These are phyloP conservation scores for Neospermospora avenae DNA, from an alignment of 2,329 filamentous ascomycete species.

Conservation along the genomic window DNA sequence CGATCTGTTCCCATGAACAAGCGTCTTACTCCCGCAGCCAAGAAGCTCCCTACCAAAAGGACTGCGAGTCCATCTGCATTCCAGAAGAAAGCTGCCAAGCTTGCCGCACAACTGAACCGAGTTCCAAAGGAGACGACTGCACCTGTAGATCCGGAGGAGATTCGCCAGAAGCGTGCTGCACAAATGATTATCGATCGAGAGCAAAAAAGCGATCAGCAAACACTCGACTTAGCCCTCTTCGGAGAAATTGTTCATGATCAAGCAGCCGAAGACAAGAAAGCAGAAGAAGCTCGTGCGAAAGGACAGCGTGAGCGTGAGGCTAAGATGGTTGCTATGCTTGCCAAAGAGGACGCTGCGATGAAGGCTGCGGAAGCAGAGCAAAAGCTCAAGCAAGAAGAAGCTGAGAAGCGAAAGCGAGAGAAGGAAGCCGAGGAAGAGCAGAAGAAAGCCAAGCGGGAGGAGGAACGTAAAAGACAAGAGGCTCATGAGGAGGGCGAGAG, in stretches of 20 bases:
- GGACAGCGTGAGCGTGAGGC: slow-evolving; percentile 4
- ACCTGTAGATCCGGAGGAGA: not conserved
- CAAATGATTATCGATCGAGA: slow-evolving; percentile 20
- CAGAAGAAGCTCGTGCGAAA: slow-evolving; percentile 6
- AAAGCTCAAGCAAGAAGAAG: not conserved
- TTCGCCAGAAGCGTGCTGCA: slow-evolving; percentile 19
- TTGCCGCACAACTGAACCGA: not conserved
- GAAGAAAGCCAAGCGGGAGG: slow-evolving; percentile 10
- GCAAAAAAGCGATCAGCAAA: slow-evolving; percentile 5
- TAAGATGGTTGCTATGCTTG: not conserved
- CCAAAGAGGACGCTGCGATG: not conserved
- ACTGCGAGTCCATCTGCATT: not conserved
- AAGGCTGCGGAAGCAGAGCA: not conserved
- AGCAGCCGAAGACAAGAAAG: slow-evolving; percentile 8
- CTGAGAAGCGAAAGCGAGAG: not conserved
- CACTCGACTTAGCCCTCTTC: slow-evolving; percentile 20
- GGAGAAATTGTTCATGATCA: slow-evolving; percentile 22
- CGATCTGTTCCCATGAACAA: slow-evolving; percentile 45
- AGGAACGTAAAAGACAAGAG: slow-evolving; percentile 4
- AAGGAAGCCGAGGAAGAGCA: slow-evolving; percentile 6
- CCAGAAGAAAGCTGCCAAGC: not conserved
- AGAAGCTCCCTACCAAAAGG: not conserved
- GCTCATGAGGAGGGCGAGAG: slow-evolving; percentile 10
- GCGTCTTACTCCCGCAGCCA: not conserved
- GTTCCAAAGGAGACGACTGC: slow-evolving; percentile 6